Evolutionary conservation across 768 basidiomycete species (phyloP).

Genomic region (Collybiopsis confluens): DNA sequence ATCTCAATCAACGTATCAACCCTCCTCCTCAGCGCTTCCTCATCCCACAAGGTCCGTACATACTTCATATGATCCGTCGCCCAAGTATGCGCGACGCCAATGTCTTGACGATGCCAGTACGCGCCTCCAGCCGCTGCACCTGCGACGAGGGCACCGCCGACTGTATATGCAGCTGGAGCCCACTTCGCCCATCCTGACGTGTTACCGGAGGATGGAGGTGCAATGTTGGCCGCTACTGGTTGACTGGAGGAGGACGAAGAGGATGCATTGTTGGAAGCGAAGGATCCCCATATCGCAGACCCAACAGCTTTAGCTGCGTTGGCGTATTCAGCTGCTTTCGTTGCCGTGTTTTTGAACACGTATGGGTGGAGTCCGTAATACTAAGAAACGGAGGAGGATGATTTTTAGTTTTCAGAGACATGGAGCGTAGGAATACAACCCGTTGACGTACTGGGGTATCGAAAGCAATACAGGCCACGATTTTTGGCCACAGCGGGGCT

Average conservation of each 20-base stretch:
- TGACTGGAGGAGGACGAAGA: slow-evolving; percentile 16
- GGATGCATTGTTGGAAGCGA: slow-evolving; percentile 32
- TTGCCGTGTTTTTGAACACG: slow-evolving; percentile 81
- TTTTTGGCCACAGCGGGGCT: slow-evolving; percentile 82
- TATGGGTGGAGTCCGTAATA: slow-evolving; percentile 84
- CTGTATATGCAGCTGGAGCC: slow-evolving; percentile 66
- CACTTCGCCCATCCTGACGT: slow-evolving; percentile 58
- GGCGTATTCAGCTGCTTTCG: slow-evolving; percentile 69
- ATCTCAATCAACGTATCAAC: slow-evolving; percentile 59
- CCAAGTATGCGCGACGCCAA: slow-evolving; percentile 68
- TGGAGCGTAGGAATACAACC: too few relatives aligned
- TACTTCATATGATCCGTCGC: slow-evolving; percentile 88
- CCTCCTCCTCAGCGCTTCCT: slow-evolving; percentile 53
- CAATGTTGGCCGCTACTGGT: slow-evolving; percentile 27
- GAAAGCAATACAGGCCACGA: slow-evolving; percentile 80
- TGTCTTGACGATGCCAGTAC: slow-evolving; percentile 75
- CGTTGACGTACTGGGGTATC: slow-evolving; percentile 89
- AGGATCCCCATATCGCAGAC: slow-evolving; percentile 55
- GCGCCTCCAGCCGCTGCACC: slow-evolving; percentile 83
- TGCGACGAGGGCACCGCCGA: slow-evolving; percentile 73
- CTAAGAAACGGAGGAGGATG: slow-evolving; percentile 32
- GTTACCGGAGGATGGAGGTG: slow-evolving; percentile 16
- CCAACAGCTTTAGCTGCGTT: slow-evolving; percentile 61
- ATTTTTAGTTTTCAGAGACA: neutral
- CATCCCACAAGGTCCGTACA: slow-evolving; percentile 83